Evolutionary conservation across 441 rosid species (phyloP), one percentile per base, ranked within the genome.

Genomic region (Pelargonium myrrhifolium): DNA sequence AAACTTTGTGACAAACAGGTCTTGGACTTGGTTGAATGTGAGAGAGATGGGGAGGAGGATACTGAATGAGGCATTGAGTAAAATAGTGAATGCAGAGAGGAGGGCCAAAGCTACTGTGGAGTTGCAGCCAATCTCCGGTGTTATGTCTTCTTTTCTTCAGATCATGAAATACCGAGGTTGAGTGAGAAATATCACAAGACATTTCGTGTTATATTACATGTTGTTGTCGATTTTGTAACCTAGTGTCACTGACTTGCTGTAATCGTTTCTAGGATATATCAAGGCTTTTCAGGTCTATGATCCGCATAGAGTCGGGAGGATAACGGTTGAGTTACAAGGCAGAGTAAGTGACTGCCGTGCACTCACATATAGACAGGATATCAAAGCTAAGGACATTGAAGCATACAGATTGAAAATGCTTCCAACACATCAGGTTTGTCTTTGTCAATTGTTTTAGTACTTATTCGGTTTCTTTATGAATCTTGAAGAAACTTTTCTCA

Each of bases 391-490:
- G 69, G 89, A 94, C 21, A 81, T 94, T 7, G 94, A 76, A 24
- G 53, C 73, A 3, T 94, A 89, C 80, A 86, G 85, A 51, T 37
- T 76, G 80, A 82, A 84, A 35, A 78, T 76, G 35, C 99, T 94
- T 75, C 99, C 99, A n/a, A 92, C 98, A 6, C 88, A 64, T 31
- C 97, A 93, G 93, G 99, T n/a, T n/a, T n/a, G n/a, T n/a, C n/a
- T 90, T 49, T 51, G 74, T 72, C 3, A n/a, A 47, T 0, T 21
- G 26, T 37, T 62, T 14, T 35, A n/a, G 9, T 40, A 4, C 6
- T 67, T 47, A 31, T 31, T 31, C 5, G 5, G 35, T 2, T 31
- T 31, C 3, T 31, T 5, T 31, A 31, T 31, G 35, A 31, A 31
- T 31, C 35, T 31, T 31, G 35, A 31, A 0, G 35, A 5, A 31